Evolutionary conservation across 345 rosid species (phyloP), one percentile per base, ranked within the genome.

Genomic region (Eutrema yunnanense): DNA sequence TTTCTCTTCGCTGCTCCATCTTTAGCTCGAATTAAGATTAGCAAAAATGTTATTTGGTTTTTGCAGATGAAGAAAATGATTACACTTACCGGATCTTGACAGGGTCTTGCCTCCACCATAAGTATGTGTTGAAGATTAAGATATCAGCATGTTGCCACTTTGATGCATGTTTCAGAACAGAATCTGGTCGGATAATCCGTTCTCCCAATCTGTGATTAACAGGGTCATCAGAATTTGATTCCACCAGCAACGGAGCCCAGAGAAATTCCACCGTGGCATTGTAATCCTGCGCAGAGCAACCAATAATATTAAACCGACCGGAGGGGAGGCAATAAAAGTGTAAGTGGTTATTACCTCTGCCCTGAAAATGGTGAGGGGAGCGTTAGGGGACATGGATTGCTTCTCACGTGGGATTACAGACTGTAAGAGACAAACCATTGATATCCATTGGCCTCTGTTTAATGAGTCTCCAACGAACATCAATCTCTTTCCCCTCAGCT

Each of bases 101-200:
- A 29, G 99, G 89, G 59, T 85, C 96, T 82, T 90, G 96, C 79
- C 99, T 92, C 99, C 99, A 95, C 99, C 99, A 95, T 83, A 95
- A 80, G 80, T 95, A 95, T 0, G 98, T 78, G 75, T 95, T 95
- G 80, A 95, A 95, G 55, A 95, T 83, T 48, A 95, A 79, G 69
- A 92, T 87, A 68, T 95, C 98, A 38, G 97, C 99, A 57, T 83
- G 88, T 79, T 90, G 88, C 99, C 98, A 95, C 79, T 77, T 76
- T 10, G 93, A 78, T 13, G 98, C 85, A 86, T 95, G 99, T 82
- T 80, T 88, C 29, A 87, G 89, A 69, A 95, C 89, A 29, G 98
- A 88, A 82, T 95, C 99, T 0, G 99, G 99, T 6, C 86, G 85
- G 27, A 95, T 88, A 50, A 92, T 92, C 59, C 96, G 83, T 13